These are phyloP conservation scores for Penicillium sp. DNA, from an alignment of 2,329 filamentous ascomycete genomes.

Conservation along the genomic window DNA sequence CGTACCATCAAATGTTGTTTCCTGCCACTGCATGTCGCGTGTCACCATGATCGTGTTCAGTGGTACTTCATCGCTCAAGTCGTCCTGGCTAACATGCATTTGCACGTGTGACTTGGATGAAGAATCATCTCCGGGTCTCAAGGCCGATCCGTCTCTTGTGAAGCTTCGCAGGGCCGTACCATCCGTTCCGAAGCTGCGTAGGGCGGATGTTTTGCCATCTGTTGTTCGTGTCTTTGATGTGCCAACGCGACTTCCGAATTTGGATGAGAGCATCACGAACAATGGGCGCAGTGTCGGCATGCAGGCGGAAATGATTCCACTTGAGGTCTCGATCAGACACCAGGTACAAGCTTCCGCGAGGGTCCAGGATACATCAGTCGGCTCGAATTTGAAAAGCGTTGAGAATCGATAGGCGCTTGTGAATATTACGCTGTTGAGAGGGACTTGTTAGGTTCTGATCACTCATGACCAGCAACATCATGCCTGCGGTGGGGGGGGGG, in stretches of 20 bases:
- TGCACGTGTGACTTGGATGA: slow-evolving; percentile 3
- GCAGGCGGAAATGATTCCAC: slow-evolving; percentile 26
- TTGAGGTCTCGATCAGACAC: slow-evolving; percentile 51
- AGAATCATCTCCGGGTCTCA: slow-evolving; percentile 1
- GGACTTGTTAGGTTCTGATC: not conserved
- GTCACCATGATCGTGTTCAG: slow-evolving; percentile 14
- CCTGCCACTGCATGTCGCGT: slow-evolving; percentile 15
- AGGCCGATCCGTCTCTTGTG: too few relatives aligned
- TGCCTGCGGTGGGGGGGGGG: too few relatives aligned
- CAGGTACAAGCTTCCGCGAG: slow-evolving; percentile 49
- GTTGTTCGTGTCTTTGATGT: not conserved
- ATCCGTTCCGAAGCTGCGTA: not conserved
- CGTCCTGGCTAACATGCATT: slow-evolving; percentile 3
- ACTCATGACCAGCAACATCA: too few relatives aligned
- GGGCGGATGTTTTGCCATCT: not conserved
- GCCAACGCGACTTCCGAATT: not conserved
- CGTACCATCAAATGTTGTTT: not conserved
- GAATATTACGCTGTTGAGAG: slow-evolving; percentile 41
- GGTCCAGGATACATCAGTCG: slow-evolving; percentile 46
- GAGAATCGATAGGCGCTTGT: slow-evolving; percentile 37
- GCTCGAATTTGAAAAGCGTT: slow-evolving; percentile 47
- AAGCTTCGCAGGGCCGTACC: not conserved
- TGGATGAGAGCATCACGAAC: slow-evolving; percentile 4
- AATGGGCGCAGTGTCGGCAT: slow-evolving; percentile 20
- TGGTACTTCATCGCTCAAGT: slow-evolving; percentile 11